A percentile compares a stretch with the other conserved stretches of the same genome.
These are phyloP conservation scores for Iodosphaeria phyllophila DNA, from an alignment of 2,329 filamentous ascomycete species.

Conservation along the genomic window DNA sequence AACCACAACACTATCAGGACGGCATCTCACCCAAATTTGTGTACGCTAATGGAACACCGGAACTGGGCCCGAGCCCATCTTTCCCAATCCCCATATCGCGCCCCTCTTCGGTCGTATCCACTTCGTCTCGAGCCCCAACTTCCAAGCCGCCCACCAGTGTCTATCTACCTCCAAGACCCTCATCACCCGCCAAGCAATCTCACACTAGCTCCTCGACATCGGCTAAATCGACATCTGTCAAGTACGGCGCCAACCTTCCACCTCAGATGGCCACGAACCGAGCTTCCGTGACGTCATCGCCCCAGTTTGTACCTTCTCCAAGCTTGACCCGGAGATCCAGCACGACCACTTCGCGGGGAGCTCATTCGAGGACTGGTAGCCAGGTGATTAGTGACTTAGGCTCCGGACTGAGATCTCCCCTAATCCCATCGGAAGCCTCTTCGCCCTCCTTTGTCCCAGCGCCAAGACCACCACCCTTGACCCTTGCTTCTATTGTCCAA, in stretches of 20 bases:
- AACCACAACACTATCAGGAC: slow-evolving; percentile 18
- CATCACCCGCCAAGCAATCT: slow-evolving; percentile 9
- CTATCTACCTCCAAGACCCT: too few species aligned
- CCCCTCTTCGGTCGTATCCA: slow-evolving; percentile 27
- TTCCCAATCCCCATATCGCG: slow-evolving; percentile 18
- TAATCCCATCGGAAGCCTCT: slow-evolving; percentile 5
- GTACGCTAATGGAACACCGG: slow-evolving; percentile 49
- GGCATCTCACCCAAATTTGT: slow-evolving; percentile 46
- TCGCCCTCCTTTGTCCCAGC: slow-evolving; percentile 15
- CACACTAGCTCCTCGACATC: slow-evolving; percentile 9
- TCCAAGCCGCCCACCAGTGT: too few species aligned
- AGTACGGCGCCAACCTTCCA: slow-evolving; percentile 11
- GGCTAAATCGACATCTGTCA: slow-evolving; percentile 30
- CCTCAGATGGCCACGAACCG: slow-evolving; percentile 11
- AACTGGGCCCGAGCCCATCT: slow-evolving; percentile 19
- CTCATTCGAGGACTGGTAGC: slow-evolving; percentile 23
- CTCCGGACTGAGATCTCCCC: slow-evolving; percentile 1
- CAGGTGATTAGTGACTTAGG: slow-evolving; percentile 11
- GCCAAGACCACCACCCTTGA: slow-evolving; percentile 21
- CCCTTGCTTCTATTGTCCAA: slow-evolving; percentile 37
- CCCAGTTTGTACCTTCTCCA: slow-evolving; percentile 16
- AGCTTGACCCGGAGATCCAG: slow-evolving; percentile 22
- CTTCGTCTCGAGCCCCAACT: slow-evolving; percentile 20
- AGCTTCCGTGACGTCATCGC: slow-evolving; percentile 16
- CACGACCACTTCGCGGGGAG: slow-evolving; percentile 19